These are phyloP conservation scores for Arachnomyces sp. DNA, from an alignment of 2,329 filamentous ascomycete genomes.

Conservation along the genomic window DNA sequence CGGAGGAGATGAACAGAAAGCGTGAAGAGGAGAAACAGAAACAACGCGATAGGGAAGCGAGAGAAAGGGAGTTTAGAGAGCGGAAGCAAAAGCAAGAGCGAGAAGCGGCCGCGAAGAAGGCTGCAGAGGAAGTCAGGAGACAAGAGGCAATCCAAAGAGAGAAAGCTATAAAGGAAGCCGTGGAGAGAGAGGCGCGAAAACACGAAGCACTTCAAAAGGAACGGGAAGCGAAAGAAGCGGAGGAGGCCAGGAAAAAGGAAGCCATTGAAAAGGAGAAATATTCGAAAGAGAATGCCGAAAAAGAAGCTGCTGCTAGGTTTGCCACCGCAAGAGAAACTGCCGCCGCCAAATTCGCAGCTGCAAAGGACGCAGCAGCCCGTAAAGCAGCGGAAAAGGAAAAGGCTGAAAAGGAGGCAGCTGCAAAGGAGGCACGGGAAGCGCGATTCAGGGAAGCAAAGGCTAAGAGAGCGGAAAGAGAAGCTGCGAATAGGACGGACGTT, in stretches of 20 bases:
- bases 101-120: slow-evolving; percentile 18
- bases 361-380: slow-evolving; percentile 21
- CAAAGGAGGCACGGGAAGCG: slow-evolving; percentile 31
- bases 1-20: slow-evolving; percentile 29
- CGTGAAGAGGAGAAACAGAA: slow-evolving; percentile 33
- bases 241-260: slow-evolving; percentile 17
- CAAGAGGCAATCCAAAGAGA: slow-evolving; percentile 20
- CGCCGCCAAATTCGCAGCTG: slow-evolving; percentile 25
- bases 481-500: slow-evolving; percentile 21
- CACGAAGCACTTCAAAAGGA: slow-evolving; percentile 5
- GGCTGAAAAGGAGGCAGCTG: slow-evolving; percentile 30
- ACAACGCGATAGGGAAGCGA: slow-evolving; percentile 32
- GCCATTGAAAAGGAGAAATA: slow-evolving; percentile 5
- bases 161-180: slow-evolving; percentile 11
- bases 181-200: slow-evolving; percentile 14
- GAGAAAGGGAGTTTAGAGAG: slow-evolving; percentile 33
- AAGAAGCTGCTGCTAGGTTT: slow-evolving; percentile 16
- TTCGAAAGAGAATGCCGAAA: slow-evolving; percentile 10
- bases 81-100: slow-evolving; percentile 32
- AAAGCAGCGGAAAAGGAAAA: slow-evolving; percentile 68
- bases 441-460: slow-evolving; percentile 34
- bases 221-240: slow-evolving; percentile 15
- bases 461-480: slow-evolving; percentile 28
- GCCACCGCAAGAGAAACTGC: slow-evolving; percentile 29
- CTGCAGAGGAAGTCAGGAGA: slow-evolving; percentile 18